Evolutionary conservation across 2,329 filamentous ascomycete species (phyloP).

Genomic region (Colletotrichum aenigma): DNA sequence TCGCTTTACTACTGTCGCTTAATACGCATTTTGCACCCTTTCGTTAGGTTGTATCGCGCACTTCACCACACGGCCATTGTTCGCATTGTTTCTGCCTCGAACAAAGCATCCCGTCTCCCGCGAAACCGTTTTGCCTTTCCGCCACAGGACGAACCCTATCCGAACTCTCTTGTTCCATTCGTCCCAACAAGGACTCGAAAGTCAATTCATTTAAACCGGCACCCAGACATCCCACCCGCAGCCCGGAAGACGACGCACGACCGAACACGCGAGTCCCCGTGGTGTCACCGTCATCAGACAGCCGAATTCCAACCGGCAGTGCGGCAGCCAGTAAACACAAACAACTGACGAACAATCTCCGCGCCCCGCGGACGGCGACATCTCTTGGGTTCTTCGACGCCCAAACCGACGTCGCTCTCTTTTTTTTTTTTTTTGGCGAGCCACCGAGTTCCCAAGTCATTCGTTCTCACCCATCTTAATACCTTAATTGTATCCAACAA

Average conservation of each 20-base stretch:
- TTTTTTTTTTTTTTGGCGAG: neutral
- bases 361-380: constrained; percentile 2
- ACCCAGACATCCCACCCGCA: neutral
- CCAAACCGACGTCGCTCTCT: neutral
- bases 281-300: neutral
- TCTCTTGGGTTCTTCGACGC: neutral
- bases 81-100: neutral
- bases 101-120: neutral
- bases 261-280: neutral
- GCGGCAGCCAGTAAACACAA: neutral
- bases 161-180: neutral
- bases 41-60: neutral
- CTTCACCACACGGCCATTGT: neutral
- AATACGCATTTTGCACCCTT: neutral
- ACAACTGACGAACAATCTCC: neutral
- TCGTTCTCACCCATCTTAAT: neutral
- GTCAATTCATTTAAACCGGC: neutral
- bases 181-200: constrained; percentile 4
- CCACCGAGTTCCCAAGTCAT: neutral
- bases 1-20: constrained; percentile 5
- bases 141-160: neutral
- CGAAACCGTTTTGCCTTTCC: neutral
- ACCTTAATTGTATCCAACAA: neutral
- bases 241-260: neutral
- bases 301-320: constrained; percentile 1